These are phyloP conservation scores for Begonia loranthoides DNA, from an alignment of 306 rosid species.

Conservation along the genomic window DNA sequence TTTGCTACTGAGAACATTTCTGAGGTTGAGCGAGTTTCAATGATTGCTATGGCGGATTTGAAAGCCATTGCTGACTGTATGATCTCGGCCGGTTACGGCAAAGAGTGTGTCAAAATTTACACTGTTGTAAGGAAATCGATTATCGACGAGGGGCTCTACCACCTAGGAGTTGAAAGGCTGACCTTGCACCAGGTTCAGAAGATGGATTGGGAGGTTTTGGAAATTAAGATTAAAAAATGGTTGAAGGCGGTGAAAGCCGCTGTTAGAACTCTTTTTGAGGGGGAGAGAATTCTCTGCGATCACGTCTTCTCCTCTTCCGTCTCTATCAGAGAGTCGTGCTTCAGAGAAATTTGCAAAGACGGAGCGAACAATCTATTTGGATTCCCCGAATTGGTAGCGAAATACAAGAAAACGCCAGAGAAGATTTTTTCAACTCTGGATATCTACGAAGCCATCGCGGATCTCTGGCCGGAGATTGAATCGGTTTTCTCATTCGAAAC, in stretches of 20 bases:
- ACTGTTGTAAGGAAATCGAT: slow-evolving; percentile 29
- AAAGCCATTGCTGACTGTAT: slow-evolving; percentile 43
- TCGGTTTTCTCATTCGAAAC: slow-evolving; percentile 40
- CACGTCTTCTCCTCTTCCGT: slow-evolving; percentile 19
- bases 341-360: slow-evolving; percentile 27
- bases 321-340: slow-evolving; percentile 27
- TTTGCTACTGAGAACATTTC: slow-evolving; percentile 9
- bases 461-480: slow-evolving; percentile 26
- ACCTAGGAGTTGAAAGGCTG: slow-evolving; percentile 36
- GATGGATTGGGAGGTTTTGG: slow-evolving; percentile 46
- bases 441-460: slow-evolving; percentile 36
- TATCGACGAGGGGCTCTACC: slow-evolving; percentile 31
- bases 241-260: slow-evolving; percentile 24
- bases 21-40: slow-evolving; percentile 23
- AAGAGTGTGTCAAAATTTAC: slow-evolving; percentile 41
- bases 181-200: slow-evolving; percentile 33
- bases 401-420: slow-evolving; percentile 44
- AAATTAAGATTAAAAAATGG: slow-evolving; percentile 38
- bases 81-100: slow-evolving; percentile 36
- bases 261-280: slow-evolving; percentile 23
- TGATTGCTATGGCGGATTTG: slow-evolving; percentile 27
- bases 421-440: slow-evolving; percentile 34
- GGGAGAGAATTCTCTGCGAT: slow-evolving; percentile 40
- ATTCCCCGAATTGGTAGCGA: slow-evolving; percentile 45
- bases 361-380: slow-evolving; percentile 24